Evolutionary conservation across 805 yeast genomes (phyloP).

Genomic region (Ogataea trehaloabstinens): DNA sequence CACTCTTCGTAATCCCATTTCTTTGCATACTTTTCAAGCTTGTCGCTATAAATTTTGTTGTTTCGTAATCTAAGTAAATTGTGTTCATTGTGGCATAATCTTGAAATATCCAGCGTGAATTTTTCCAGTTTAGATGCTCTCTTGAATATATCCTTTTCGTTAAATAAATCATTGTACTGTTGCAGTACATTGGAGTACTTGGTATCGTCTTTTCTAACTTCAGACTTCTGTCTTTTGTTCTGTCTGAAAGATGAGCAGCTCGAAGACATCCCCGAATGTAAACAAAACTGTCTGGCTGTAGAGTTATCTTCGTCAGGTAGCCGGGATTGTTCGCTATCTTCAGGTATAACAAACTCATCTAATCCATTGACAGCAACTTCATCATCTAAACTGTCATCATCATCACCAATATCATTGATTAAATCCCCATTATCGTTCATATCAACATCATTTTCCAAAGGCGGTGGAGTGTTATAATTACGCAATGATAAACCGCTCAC

Average conservation of each 20-base stretch:
- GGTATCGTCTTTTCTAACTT: conserved; percentile 52
- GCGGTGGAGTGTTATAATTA: conserved; percentile 33
- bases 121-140: conserved; percentile 29
- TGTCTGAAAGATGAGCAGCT: conserved; percentile 1
- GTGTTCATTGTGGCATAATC: conserved; percentile 29
- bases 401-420: conserved; percentile 24
- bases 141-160: conserved; percentile 19
- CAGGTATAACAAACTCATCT: conserved; percentile 21
- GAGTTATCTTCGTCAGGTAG: conserved; percentile 4
- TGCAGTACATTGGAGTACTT: conserved; percentile 14
- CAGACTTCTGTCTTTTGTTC: conserved; percentile 59
- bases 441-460: conserved; percentile 29
- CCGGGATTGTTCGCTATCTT: conserved; percentile 7
- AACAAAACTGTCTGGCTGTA: conserved; percentile 4
- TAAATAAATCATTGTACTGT: conserved; percentile 23
- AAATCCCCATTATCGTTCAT: conserved; percentile 25
- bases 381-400: conserved; percentile 27
- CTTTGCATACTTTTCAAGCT: conserved; percentile 23
- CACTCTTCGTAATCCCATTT: conserved; percentile 48
- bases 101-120: conserved; percentile 26
- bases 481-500: conserved; percentile 67
- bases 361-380: conserved; percentile 46
- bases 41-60: conserved; percentile 23
- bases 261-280: conserved; percentile 3
- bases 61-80: conserved; percentile 27